Base-by-base conservation (phyloP, 108 stramenopile genomes). In the Schizochytrium sp. region DNA sequence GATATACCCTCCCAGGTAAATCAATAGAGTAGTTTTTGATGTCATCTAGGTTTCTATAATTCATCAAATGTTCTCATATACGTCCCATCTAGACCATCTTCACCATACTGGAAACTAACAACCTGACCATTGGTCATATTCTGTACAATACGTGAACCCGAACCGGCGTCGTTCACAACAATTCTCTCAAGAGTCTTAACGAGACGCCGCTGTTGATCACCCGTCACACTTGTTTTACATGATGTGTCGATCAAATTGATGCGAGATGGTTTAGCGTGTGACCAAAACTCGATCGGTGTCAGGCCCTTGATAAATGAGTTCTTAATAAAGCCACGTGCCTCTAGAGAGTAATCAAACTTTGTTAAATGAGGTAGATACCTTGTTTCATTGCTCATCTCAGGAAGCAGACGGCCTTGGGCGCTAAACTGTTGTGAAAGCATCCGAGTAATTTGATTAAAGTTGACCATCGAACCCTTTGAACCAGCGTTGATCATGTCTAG, bases 361-460 rank as follows among this genome's bases (percentile, higher is more conserved):
- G 15, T 76, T 46, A 28, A 28, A 76, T 76, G 73, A 4, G 73
- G 73, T 4, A 76, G 38, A 7, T 46, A 50, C 73, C 73, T 46
- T 10, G 61, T 64, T 10, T 10, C 42, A 64, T 64, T 4, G 10
- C 4, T 4, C 5, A 64, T 7, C 10, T 64, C 61, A 64, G 19
- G 19, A 4, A 28, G 41, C 19, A 64, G 42, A 4, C 61, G 4
- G 7, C 61, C 61, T 4, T 46, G 73, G 4, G 49, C 13, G 4
- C 19, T 19, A 46, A 76, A 50, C 38, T 76, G 73, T 50, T 76
- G 73, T 46, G 47, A 46, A 15, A 76, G n/a, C 13, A 4, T 17
- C 8, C 73, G 73, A 46, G 73, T 76, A 3, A 76, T 76, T 53
- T 76, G 73, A 53, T 76, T 76, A 76, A 46, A 50, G 38, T 76